These are phyloP conservation scores for Coemansia sp. DNA, from an alignment of 192 early-diverging fungal species.

Conservation along the genomic window DNA sequence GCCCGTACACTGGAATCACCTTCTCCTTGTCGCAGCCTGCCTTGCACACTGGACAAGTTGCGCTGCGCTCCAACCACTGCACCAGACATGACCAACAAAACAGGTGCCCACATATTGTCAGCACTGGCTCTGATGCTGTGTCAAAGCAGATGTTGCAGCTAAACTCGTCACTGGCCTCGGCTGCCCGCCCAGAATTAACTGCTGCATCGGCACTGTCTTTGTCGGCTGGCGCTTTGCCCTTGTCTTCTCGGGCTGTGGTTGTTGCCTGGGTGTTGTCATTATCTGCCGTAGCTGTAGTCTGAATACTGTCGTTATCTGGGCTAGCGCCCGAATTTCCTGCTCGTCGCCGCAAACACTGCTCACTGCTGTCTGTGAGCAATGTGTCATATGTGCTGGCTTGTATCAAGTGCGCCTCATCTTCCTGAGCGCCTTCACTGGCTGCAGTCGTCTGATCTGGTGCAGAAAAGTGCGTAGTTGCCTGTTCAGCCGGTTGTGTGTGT, in stretches of 20 bases:
- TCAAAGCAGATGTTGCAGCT: conserved; percentile 64
- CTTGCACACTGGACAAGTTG: conserved; percentile 81
- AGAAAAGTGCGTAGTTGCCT: background rate
- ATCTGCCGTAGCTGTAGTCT: conserved; percentile 5
- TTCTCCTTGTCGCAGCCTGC: conserved; percentile 80
- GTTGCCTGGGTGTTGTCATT: background rate
- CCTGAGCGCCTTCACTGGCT: no score
- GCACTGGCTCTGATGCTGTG: conserved; percentile 68
- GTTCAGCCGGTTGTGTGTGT: background rate
- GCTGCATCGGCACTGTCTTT: background rate
- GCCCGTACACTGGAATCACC: conserved; percentile 79
- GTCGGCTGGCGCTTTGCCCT: conserved; percentile 8
- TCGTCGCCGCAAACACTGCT: conserved; percentile 18
- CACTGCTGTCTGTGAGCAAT: background rate
- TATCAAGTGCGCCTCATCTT: no score
- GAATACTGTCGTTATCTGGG: background rate
- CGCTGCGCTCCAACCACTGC: conserved; percentile 76
- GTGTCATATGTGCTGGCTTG: background rate
- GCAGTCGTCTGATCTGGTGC: background rate
- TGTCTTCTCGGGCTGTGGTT: conserved; percentile 11
- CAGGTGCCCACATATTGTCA: conserved; percentile 77
- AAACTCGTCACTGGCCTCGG: conserved; percentile 30
- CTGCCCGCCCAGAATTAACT: background rate
- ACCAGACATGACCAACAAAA: conserved; percentile 75
- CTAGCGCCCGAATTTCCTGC: background rate